Evolutionary conservation across 2,329 filamentous ascomycete genomes (phyloP).

Genomic region (Mariannaea sp.): DNA sequence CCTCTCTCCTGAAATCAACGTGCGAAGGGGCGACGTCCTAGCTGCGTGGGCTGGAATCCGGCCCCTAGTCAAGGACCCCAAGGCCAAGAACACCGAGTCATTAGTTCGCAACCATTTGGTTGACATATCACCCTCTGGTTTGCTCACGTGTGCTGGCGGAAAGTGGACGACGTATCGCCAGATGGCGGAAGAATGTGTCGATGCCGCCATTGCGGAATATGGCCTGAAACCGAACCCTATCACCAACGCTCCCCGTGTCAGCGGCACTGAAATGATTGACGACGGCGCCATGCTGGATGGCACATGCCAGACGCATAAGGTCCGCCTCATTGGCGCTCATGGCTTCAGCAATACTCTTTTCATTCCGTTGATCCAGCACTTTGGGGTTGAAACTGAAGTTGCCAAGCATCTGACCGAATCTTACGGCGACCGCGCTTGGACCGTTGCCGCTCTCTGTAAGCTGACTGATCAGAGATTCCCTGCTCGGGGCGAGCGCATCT

Average conservation of each 20-base stretch:
- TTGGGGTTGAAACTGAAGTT: constrained; percentile 88
- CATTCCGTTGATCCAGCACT: constrained; percentile 94
- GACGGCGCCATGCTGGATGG: constrained; percentile 70
- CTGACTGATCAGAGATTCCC: constrained; percentile 82
- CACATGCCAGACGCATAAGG: constrained; percentile 80
- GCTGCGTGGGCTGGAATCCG: constrained; percentile 90
- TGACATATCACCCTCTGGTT: constrained; percentile 76
- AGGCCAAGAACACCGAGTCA: constrained; percentile 83
- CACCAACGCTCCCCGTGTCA: constrained; percentile 66
- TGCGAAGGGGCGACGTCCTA: constrained; percentile 84
- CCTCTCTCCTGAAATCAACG: constrained; percentile 81
- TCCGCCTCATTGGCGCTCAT: constrained; percentile 81
- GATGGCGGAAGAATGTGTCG: constrained; percentile 89
- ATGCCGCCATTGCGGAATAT: constrained; percentile 75
- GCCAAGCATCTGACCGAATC: constrained; percentile 85
- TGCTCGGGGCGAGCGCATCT: constrained; percentile 79
- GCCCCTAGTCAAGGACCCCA: constrained; percentile 83
- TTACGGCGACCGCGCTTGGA: constrained; percentile 93
- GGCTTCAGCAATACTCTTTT: constrained; percentile 88
- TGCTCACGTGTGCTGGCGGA: constrained; percentile 84
- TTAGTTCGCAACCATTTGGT: constrained; percentile 87
- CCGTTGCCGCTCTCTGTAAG: constrained; percentile 78
- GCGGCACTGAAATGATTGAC: constrained; percentile 70
- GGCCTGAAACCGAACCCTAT: constrained; percentile 62
- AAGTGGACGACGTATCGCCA: constrained; percentile 95